phyloP scores from a whole-genome alignment of 1,139 yeast genomes.

The Sugiyamaella xylanicola region DNA sequence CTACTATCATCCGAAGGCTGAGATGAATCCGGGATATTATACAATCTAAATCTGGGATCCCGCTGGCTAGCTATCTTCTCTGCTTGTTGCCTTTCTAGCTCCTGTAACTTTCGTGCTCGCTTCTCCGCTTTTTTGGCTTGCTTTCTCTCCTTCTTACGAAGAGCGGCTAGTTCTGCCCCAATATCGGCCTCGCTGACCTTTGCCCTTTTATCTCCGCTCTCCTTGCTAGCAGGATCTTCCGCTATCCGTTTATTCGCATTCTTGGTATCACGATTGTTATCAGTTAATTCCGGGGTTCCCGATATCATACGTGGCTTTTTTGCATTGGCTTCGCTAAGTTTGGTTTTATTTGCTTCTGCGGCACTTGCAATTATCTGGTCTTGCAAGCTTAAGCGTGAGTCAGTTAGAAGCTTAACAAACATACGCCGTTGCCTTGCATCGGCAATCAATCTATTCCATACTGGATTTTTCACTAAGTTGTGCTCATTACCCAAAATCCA shows the following conservation, averaged over 20 bases:
- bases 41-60: conserved; percentile 8
- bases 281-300: background rate
- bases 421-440: conserved; percentile 60
- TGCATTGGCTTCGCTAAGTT: background rate
- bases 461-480: conserved; percentile 55
- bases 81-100: background rate
- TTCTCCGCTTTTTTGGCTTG: background rate
- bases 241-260: background rate
- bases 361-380: conserved; percentile 5
- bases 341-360: background rate
- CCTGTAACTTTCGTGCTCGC: background rate
- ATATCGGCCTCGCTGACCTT: background rate
- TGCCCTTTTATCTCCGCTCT: background rate
- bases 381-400: background rate
- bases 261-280: background rate
- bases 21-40: background rate
- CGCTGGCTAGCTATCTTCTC: too few species aligned
- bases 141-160: background rate
- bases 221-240: background rate
- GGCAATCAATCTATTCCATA: conserved; percentile 67
- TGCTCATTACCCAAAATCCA: conserved; percentile 83
- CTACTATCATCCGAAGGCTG: background rate
- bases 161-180: background rate
- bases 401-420: conserved; percentile 24
- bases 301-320: background rate